Percentiles rank a stretch among this genome's conserved stretches.
These are phyloP conservation scores for Lachancea sp. DNA, from an alignment of 805 yeast genomes.

Conservation along the genomic window DNA sequence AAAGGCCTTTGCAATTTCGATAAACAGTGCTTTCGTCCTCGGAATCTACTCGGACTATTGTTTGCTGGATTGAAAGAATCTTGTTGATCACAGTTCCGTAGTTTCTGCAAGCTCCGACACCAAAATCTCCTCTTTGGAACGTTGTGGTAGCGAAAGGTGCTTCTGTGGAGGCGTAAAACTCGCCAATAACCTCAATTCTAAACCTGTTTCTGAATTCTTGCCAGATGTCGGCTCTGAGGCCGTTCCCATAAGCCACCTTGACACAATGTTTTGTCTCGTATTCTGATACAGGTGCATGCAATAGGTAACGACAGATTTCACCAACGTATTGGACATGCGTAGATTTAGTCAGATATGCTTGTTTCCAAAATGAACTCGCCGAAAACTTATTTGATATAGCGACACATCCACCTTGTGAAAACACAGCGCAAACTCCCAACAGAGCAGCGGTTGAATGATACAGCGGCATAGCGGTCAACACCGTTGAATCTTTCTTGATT, in stretches of 20 bases:
- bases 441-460: constrained; percentile 93
- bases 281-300: constrained; percentile 58
- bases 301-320: constrained; percentile 82
- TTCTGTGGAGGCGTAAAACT: constrained; percentile 91
- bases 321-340: constrained; percentile 92
- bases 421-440: constrained; percentile 70
- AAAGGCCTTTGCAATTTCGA: constrained; percentile 63
- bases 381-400: constrained; percentile 79
- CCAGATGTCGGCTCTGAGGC: constrained; percentile 88
- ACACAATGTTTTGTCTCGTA: constrained; percentile 59
- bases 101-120: constrained; percentile 83
- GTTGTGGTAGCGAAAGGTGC: constrained; percentile 84
- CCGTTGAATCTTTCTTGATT: constrained; percentile 46
- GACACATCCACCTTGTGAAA: constrained; percentile 63
- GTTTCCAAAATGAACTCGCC: constrained; percentile 83
- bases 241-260: constrained; percentile 80
- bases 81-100: constrained; percentile 57
- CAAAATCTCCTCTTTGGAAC: constrained; percentile 69
- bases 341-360: constrained; percentile 61
- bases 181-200: constrained; percentile 70
- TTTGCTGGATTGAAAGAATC: constrained; percentile 47
- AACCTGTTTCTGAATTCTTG: constrained; percentile 67
- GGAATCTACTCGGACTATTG: constrained; percentile 68
- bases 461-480: constrained; percentile 90
- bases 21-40: constrained; percentile 67